Evolutionary conservation across 2,329 filamentous ascomycete species (phyloP).

Genomic region (Aspergillus sp.): DNA sequence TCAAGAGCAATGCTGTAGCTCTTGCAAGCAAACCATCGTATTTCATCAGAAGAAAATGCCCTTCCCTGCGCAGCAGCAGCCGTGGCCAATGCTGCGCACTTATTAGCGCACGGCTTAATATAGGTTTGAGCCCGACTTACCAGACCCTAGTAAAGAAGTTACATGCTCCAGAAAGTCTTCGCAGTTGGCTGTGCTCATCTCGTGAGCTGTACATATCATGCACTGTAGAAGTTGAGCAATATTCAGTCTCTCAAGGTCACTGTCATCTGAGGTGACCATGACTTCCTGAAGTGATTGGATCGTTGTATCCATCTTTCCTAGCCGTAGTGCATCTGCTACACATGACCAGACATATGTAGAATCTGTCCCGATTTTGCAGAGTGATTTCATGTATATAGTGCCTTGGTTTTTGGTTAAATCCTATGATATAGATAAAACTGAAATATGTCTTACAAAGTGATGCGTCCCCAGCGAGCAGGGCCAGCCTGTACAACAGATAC

Average conservation of each 20-base stretch:
- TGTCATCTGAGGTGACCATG: slow-evolving; percentile 56
- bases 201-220: slow-evolving; percentile 19
- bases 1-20: slow-evolving; percentile 75
- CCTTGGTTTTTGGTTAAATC: slow-evolving; percentile 50
- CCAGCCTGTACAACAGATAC: slow-evolving; percentile 74
- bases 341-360: slow-evolving; percentile 75
- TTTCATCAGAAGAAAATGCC: slow-evolving; percentile 62
- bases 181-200: slow-evolving; percentile 21
- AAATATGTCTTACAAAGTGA: slow-evolving; percentile 48
- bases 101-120: slow-evolving; percentile 34
- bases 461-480: slow-evolving; percentile 59
- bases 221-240: slow-evolving; percentile 66
- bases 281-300: slow-evolving; percentile 61
- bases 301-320: slow-evolving; percentile 61
- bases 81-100: slow-evolving; percentile 44
- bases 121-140: slow-evolving; percentile 31
- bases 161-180: slow-evolving; percentile 45
- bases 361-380: slow-evolving; percentile 56
- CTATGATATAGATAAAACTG: background rate
- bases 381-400: slow-evolving; percentile 56
- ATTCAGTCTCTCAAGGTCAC: slow-evolving; percentile 52
- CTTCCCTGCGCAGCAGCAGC: slow-evolving; percentile 43
- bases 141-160: slow-evolving; percentile 55
- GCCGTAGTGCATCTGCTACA: slow-evolving; percentile 70
- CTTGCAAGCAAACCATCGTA: slow-evolving; percentile 83